phyloP scores from a whole-genome alignment of 495 filamentous ascomycete genomes.

The Penicillium angulare region DNA sequence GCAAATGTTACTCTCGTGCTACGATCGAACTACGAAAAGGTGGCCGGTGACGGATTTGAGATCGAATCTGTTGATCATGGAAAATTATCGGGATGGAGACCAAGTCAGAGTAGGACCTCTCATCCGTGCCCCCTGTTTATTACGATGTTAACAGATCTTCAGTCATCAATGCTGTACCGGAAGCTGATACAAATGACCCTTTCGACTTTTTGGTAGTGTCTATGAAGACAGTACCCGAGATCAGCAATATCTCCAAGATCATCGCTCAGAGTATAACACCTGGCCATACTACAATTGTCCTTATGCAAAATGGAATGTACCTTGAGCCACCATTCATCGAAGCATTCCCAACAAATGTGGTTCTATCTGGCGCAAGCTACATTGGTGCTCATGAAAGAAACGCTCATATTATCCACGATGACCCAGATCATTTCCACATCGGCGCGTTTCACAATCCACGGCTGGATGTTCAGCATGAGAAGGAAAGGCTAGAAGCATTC shows the following conservation, averaged over 20 bases:
- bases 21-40: slow-evolving; percentile 53
- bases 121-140: background rate
- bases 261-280: slow-evolving; percentile 72
- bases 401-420: slow-evolving; percentile 8
- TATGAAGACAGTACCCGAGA: slow-evolving; percentile 39
- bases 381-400: slow-evolving; percentile 17
- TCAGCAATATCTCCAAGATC: slow-evolving; percentile 53
- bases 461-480: slow-evolving; percentile 1
- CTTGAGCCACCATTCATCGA: slow-evolving; percentile 48
- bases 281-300: slow-evolving; percentile 44
- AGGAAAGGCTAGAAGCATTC: slow-evolving; percentile 9
- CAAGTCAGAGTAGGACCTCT: slow-evolving; percentile 12
- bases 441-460: slow-evolving; percentile 8
- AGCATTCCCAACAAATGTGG: slow-evolving; percentile 40
- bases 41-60: slow-evolving; percentile 45
- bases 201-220: slow-evolving; percentile 52
- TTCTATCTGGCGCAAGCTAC: slow-evolving; percentile 10
- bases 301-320: slow-evolving; percentile 57
- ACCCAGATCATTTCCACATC: slow-evolving; percentile 11
- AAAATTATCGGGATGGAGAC: slow-evolving; percentile 18
- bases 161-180: slow-evolving; percentile 3
- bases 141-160: background rate
- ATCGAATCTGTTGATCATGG: slow-evolving; percentile 43
- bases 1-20: slow-evolving; percentile 46
- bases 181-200: background rate